Conservation (phyloP, 495 filamentous ascomycete genomes). For the Neurospora sublineolata region DNA sequence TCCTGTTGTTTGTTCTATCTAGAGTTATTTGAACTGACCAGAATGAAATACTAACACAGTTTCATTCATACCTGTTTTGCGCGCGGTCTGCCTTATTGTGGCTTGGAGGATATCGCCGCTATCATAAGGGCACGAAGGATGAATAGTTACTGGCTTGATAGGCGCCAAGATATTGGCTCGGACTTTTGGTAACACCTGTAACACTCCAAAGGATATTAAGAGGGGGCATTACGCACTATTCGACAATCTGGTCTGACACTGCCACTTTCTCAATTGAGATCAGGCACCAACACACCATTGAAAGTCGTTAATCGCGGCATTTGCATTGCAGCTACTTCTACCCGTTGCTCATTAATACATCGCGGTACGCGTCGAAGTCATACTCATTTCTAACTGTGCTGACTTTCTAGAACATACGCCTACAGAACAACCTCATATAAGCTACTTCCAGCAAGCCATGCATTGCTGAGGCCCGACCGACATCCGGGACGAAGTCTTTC, state of each 20-base stretch:
- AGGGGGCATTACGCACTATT: neutral
- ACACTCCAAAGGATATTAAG: neutral
- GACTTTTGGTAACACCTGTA: neutral
- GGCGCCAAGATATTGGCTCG: neutral
- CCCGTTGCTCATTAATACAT: neutral
- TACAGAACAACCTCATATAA: neutral
- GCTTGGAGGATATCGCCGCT: neutral
- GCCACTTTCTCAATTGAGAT: neutral
- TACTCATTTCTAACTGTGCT: neutral
- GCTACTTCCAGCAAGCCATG: neutral
- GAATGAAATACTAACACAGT: neutral
- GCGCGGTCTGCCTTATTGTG: neutral
- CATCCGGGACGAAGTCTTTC: neutral
- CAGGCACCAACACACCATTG: neutral
- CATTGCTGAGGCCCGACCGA: neutral
- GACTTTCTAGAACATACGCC: neutral
- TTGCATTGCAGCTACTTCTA: neutral
- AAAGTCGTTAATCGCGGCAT: neutral
- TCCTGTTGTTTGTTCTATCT: neutral
- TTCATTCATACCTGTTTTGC: neutral
- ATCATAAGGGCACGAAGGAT: neutral
- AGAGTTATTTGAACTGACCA: neutral
- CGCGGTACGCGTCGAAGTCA: neutral
- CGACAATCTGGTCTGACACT: neutral
- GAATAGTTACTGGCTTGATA: neutral